These are phyloP conservation scores for Fusarium cicatricum DNA, from an alignment of 2,329 filamentous ascomycete genomes.

Conservation along the genomic window DNA sequence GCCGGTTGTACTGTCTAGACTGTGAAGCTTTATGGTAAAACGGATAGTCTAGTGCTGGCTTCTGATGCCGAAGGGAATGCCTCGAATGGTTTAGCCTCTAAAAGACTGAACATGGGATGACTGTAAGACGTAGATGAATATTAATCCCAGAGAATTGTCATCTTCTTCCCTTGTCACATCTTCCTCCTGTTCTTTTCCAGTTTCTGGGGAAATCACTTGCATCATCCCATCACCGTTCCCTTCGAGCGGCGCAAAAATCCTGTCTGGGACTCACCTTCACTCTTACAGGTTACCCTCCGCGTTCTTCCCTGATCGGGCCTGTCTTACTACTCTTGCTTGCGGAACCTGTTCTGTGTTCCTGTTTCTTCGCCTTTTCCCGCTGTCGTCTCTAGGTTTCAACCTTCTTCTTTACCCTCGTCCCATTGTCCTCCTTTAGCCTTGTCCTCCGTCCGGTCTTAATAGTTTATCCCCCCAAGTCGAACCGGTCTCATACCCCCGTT, in stretches of 20 bases:
- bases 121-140: slow-evolving; percentile 3
- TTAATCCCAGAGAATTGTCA: neutral
- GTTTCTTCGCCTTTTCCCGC: neutral
- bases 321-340: slow-evolving; percentile 7
- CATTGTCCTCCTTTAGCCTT: slow-evolving; percentile 8
- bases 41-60: neutral
- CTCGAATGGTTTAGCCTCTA: neutral
- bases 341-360: slow-evolving; percentile 14
- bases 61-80: slow-evolving; percentile 14
- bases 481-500: neutral
- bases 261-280: slow-evolving; percentile 16
- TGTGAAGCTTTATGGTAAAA: neutral
- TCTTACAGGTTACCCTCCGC: slow-evolving; percentile 13
- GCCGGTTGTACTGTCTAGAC: too few relatives aligned
- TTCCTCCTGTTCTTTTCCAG: neutral
- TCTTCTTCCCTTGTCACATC: neutral
- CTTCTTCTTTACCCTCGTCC: slow-evolving; percentile 2
- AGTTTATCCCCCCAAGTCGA: neutral
- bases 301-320: slow-evolving; percentile 8
- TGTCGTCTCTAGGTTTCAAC: neutral
- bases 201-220: slow-evolving; percentile 15
- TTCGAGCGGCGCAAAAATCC: slow-evolving; percentile 25
- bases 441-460: neutral
- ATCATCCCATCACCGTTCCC: slow-evolving; percentile 10
- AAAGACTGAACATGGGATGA: neutral